A percentile compares a stretch with the other conserved stretches of the same genome.
phyloP scores from a whole-genome alignment of 208 protist genomes.

The Willaertia magna region DNA sequence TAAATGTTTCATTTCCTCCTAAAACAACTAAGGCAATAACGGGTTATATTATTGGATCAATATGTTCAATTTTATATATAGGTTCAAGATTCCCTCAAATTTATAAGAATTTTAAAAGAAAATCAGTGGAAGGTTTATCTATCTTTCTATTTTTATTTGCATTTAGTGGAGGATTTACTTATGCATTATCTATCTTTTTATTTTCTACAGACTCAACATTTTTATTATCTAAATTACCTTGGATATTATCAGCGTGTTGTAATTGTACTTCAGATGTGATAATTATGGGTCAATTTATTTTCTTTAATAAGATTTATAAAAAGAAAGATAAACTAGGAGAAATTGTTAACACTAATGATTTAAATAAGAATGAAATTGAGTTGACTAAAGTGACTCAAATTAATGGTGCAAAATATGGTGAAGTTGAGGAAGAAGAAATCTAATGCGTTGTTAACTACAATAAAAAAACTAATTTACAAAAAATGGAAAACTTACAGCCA shows the following conservation, averaged over 20 bases:
- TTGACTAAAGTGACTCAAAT: too few relatives aligned
- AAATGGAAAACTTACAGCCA: too few relatives aligned
- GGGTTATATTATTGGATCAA: neutral
- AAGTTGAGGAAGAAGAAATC: too few relatives aligned
- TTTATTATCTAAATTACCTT: neutral
- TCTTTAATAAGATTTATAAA: neutral
- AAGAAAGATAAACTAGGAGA: neutral
- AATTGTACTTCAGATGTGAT: neutral
- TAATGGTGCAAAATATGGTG: too few relatives aligned
- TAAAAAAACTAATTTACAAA: too few relatives aligned
- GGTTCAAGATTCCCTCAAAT: neutral
- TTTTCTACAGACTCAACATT: neutral
- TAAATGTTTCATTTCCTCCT: neutral
- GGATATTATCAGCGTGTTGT: neutral
- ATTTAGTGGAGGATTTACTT: neutral
- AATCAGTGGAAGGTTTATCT: neutral
- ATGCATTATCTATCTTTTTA: neutral
- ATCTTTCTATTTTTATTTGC: neutral
- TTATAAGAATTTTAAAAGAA: constrained; percentile 5
- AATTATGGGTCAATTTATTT: neutral
- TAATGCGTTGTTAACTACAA: too few relatives aligned
- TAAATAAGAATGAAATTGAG: too few relatives aligned
- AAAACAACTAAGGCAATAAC: neutral
- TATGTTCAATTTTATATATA: neutral
- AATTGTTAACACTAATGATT: neutral